These are phyloP conservation scores for Berberis thunbergii DNA, from an alignment of 164 flowering plant genomes.

Conservation along the genomic window DNA sequence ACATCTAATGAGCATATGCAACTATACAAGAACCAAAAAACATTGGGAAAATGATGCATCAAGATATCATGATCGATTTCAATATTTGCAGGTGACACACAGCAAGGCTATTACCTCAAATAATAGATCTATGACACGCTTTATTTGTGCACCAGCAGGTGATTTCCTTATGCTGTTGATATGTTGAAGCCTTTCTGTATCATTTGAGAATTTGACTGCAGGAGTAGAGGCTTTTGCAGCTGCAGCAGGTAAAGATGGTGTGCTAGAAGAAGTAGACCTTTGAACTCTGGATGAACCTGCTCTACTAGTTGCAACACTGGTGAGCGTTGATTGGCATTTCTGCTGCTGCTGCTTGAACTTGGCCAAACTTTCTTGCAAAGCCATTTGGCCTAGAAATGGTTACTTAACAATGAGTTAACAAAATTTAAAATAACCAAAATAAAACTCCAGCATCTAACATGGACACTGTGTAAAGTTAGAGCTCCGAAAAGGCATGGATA, in stretches of 20 bases:
- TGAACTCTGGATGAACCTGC: conserved; percentile 28
- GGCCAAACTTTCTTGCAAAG: conserved; percentile 34
- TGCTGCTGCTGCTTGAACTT: conserved; percentile 60
- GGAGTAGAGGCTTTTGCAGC: conserved; percentile 27
- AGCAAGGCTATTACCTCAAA: conserved; percentile 29
- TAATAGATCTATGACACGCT: conserved; percentile 56
- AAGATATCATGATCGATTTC: no score
- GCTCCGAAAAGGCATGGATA: no score
- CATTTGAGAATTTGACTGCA: conserved; percentile 31
- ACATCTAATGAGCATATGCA: no score
- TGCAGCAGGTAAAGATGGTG: conserved; percentile 14
- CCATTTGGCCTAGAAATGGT: conserved; percentile 13
- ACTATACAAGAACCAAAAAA: no score
- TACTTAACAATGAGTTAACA: background rate
- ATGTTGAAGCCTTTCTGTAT: conserved; percentile 28
- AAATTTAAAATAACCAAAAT: no score
- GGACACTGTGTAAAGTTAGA: no score
- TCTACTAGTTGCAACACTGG: conserved; percentile 24
- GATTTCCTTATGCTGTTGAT: conserved; percentile 49
- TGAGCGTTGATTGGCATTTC: conserved; percentile 47
- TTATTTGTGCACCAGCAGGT: conserved; percentile 64
- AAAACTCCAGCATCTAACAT: no score
- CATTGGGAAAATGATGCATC: no score
- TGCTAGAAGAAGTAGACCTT: conserved; percentile 16
- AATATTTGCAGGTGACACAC: no score